Percentiles rank a stretch among this genome's conserved stretches.
Evolutionary conservation across 2,329 filamentous ascomycete genomes (phyloP).

Genomic region (Huntiella moniliformis): DNA sequence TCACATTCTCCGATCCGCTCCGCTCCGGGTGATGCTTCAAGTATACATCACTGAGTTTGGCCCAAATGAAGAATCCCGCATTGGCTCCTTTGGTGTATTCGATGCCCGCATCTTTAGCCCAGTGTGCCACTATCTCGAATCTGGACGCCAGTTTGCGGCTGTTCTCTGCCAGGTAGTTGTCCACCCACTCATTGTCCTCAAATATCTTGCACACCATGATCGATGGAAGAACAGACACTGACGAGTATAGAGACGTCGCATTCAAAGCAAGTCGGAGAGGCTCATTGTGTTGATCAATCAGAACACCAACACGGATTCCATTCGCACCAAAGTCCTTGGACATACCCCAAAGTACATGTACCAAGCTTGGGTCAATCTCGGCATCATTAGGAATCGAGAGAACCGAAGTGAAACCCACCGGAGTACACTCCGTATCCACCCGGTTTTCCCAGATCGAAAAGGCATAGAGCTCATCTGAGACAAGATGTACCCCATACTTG

Average conservation of each 20-base stretch:
- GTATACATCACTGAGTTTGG: conserved; percentile 24
- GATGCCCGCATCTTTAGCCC: conserved; percentile 23
- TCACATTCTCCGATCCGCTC: conserved; percentile 13
- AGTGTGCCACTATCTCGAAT: conserved; percentile 21
- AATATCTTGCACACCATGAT: conserved; percentile 23
- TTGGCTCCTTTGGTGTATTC: conserved; percentile 28
- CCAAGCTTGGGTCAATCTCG: conserved; percentile 27
- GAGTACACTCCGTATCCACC: conserved; percentile 15
- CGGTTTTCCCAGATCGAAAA: conserved; percentile 29
- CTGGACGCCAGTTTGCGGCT: conserved; percentile 20
- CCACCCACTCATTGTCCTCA: conserved; percentile 25
- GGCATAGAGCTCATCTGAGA: conserved; percentile 33
- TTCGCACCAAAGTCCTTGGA: conserved; percentile 38
- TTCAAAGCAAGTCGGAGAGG: conserved; percentile 22
- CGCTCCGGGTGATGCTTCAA: conserved; percentile 11
- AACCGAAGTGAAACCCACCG: conserved; percentile 25
- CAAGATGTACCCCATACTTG: conserved; percentile 30
- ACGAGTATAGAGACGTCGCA: conserved; percentile 23
- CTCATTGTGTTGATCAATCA: conserved; percentile 29
- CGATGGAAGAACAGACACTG: conserved; percentile 26
- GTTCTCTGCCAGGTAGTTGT: conserved; percentile 26
- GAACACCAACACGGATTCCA: conserved; percentile 31
- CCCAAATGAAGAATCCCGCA: conserved; percentile 37
- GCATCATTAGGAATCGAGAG: conserved; percentile 24
- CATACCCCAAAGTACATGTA: conserved; percentile 32